Base-by-base conservation (phyloP, 495 filamentous ascomycete species). In the Glutinoglossum americanum region DNA sequence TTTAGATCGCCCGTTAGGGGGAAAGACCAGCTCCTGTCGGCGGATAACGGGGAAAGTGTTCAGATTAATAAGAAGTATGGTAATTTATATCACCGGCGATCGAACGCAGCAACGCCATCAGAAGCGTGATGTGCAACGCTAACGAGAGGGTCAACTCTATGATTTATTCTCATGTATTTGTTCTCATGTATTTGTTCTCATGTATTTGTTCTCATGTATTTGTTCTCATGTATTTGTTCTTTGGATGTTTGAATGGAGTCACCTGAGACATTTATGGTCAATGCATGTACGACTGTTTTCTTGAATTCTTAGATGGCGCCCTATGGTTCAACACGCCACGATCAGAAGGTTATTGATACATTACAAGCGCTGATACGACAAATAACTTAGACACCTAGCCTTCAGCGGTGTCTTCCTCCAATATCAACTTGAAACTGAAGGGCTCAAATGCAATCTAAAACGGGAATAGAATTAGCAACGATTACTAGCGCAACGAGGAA, bases 361-460 rank as follows among this genome's bases (percentile, higher is more conserved):
- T 3, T 45, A 10, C 41, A 45, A 21, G 19, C 21, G 19, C 17
- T 45, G 17, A 45, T 4, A 21, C 21, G 41, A 5, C 41, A 21
- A 11, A 45, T 23, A 41, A 41, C n/a, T 10, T 21, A 45, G 19
- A 45, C 17, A 23, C 4, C n/a, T 45, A 45, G 15, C 15, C 15
- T 15, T 39, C 37, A 39, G 13, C 2, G n/a, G n/a, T 5, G n/a
- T 90, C 85, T 67, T 95, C 88, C 68, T 98, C 92, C 58, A 98
- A 69, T 61, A 96, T 69, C 21, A 79, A 74, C 72, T 82, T 81
- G 67, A 97, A 97, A 65, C 84, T 89, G 69, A 98, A 97, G 9
- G 92, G 92, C 63, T 83, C 74, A 71, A 99, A 97, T 39, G 89
- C 74, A 66, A 92, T 76, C 64, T 65, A 60, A 23, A 55, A 19